phyloP scores from a whole-genome alignment of 805 yeast species.

The Kuraishia molischiana region DNA sequence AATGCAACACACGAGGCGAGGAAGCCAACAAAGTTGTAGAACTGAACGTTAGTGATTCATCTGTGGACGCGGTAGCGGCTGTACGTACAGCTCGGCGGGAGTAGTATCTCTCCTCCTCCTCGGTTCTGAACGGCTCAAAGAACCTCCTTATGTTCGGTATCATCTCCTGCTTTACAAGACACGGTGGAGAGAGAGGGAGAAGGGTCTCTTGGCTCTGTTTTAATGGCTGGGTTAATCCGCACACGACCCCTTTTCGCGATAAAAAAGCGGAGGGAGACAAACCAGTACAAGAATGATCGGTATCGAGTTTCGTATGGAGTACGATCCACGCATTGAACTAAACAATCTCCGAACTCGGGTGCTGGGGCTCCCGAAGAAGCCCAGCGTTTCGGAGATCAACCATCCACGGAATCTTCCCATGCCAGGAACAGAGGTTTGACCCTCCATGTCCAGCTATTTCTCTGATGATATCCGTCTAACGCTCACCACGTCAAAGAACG shows the following conservation, averaged over 20 bases:
- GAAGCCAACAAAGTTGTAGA: constrained; percentile 70
- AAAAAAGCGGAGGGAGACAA: not conserved
- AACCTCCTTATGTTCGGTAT: constrained; percentile 70
- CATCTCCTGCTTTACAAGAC: constrained; percentile 1
- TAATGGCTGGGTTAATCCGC: too few relatives aligned
- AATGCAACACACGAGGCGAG: constrained; percentile 73
- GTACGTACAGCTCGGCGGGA: constrained; percentile 58
- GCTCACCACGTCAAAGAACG: constrained; percentile 24
- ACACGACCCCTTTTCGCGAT: not conserved
- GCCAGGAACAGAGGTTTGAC: constrained; percentile 5
- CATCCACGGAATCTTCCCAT: constrained; percentile 29
- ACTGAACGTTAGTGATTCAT: constrained; percentile 18
- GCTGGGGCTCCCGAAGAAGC: too few relatives aligned
- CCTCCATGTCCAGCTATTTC: constrained; percentile 12
- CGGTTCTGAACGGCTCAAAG: constrained; percentile 75
- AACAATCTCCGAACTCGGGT: constrained; percentile 13
- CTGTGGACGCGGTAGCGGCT: not conserved
- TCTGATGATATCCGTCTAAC: constrained; percentile 28
- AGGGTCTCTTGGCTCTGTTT: too few relatives aligned
- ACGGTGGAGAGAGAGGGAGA: too few relatives aligned
- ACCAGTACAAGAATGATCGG: constrained; percentile 24
- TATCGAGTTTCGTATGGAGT: constrained; percentile 23
- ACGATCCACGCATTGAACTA: constrained; percentile 29
- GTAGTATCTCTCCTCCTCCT: constrained; percentile 71
- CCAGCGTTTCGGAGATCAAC: too few relatives aligned